Evolutionary conservation across 768 basidiomycete genomes (phyloP), one percentile per base, ranked within the genome.

Genomic region (Boletus rufocinnamomeus): DNA sequence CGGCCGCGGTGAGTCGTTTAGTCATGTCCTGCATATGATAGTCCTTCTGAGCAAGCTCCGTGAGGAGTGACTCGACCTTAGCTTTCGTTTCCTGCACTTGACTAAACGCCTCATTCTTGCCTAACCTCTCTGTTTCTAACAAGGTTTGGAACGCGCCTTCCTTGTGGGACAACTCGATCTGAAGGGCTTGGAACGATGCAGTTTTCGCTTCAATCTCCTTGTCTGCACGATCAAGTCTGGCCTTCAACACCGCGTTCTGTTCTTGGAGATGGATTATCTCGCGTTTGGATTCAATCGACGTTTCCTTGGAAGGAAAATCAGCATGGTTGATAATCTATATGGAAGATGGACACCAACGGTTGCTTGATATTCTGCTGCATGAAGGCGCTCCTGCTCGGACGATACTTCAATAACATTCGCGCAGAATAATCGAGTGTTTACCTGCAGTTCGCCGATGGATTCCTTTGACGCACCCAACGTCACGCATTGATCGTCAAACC

Each of bases 381-480:
- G 57, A 48, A 74, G 57, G 21, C 61, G 66, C 40, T 72, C 71
- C 71, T 72, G 30, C 37, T 34, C 37, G 2, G 35, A 52, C 27
- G 7, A 44, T 14, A 40, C 32, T 41, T 52, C 16, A 49, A 38
- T 16, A 27, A 38, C 30, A 28, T 30, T 55, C 13, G 8, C 9
- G 5, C 16, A 13, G 14, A 47, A 48, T 21, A 41, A 13, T 3
- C 0, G 30, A 32, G 14, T 54, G 14, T 38, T 64, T 60, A 80
- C 81, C 70, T 82, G 84, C 14, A 82, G 60, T 63, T 86, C 83
- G 2, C 77, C 82, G 21, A 78, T 69, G 6, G 80, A 74, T 58
- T 87, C 85, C 63, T 83, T 84, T 8, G 82, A 78, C 25, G 85
- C 69, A 27, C 79, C 76, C 48, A 85, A 69, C 2, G 83, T 81